Percentiles rank a stretch among this genome's conserved stretches.
phyloP scores from a whole-genome alignment of 2,329 filamentous ascomycete species.

The Pezicula radicicola region DNA sequence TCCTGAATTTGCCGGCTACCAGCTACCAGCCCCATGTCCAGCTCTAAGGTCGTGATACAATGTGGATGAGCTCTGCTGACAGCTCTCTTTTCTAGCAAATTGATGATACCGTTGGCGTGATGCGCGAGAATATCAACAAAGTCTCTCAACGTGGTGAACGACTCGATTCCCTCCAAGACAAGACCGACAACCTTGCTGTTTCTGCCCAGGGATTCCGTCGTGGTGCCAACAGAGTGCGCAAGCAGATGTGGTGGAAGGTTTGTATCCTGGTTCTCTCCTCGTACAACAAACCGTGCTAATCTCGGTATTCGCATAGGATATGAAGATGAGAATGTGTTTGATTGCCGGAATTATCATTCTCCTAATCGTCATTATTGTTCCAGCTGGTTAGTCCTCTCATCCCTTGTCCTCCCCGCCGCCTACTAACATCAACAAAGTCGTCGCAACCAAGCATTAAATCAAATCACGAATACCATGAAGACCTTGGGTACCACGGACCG shows the following conservation, averaged over 20 bases:
- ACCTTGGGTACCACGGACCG: constrained; percentile 19
- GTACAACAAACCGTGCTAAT: constrained; percentile 8
- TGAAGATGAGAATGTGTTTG: constrained; percentile 99
- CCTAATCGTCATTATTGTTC: constrained; percentile 91
- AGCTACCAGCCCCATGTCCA: no score
- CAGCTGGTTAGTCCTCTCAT: constrained; percentile 66
- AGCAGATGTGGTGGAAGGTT: constrained; percentile 97
- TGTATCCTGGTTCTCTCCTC: no score
- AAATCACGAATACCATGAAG: constrained; percentile 16
- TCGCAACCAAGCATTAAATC: constrained; percentile 39
- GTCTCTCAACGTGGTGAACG: constrained; percentile 89
- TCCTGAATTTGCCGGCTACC: no score
- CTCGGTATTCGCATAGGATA: constrained; percentile 53
- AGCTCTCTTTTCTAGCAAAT: constrained; percentile 69
- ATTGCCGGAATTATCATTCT: constrained; percentile 88
- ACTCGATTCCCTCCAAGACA: constrained; percentile 85
- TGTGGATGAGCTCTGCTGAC: constrained; percentile 15
- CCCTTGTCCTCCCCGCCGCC: constrained; percentile 1
- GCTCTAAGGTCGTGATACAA: neutral
- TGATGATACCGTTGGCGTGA: constrained; percentile 89
- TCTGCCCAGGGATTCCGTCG: constrained; percentile 95
- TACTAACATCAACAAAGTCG: constrained; percentile 33
- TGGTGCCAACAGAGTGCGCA: constrained; percentile 92
- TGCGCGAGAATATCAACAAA: constrained; percentile 98
- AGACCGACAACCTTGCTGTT: constrained; percentile 89